Percentiles rank a stretch among this genome's conserved stretches.
Conservation (phyloP, 2,329 filamentous ascomycete genomes). For the Penicillium sp. region DNA sequence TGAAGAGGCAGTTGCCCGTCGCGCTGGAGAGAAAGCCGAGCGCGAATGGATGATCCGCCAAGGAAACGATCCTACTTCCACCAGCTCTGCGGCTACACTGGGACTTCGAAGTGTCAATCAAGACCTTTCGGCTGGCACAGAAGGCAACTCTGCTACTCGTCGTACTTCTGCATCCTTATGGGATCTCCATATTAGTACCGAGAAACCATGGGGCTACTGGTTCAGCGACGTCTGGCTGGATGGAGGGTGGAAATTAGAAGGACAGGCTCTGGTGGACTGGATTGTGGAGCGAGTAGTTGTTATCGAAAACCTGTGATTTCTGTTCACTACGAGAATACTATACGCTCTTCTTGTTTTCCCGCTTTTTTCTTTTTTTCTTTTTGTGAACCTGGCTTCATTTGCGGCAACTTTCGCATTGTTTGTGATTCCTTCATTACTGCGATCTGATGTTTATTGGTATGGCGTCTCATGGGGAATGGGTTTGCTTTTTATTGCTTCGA, state of each 20-base stretch:
- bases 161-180: slow-evolving; percentile 22
- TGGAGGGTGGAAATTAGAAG: slow-evolving; percentile 44
- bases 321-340: not conserved
- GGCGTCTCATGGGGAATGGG: not conserved
- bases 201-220: slow-evolving; percentile 36
- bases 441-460: not conserved
- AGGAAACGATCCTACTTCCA: slow-evolving; percentile 37
- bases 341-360: not conserved
- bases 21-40: slow-evolving; percentile 72
- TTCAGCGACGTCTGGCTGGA: slow-evolving; percentile 39
- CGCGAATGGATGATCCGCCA: slow-evolving; percentile 69
- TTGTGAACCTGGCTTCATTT: not conserved
- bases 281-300: slow-evolving; percentile 43
- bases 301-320: slow-evolving; percentile 31
- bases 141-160: slow-evolving; percentile 17
- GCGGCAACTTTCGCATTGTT: not conserved
- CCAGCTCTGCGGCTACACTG: slow-evolving; percentile 10
- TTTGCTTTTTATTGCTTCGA: not conserved
- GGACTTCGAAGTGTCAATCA: slow-evolving; percentile 28
- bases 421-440: not conserved
- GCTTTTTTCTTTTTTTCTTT: not conserved
- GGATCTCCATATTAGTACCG: slow-evolving; percentile 23
- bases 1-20: slow-evolving; percentile 67
- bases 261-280: slow-evolving; percentile 42
- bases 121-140: slow-evolving; percentile 24